Base-by-base conservation (phyloP, 179 eudicot species). In the Pouteria campechiana region DNA sequence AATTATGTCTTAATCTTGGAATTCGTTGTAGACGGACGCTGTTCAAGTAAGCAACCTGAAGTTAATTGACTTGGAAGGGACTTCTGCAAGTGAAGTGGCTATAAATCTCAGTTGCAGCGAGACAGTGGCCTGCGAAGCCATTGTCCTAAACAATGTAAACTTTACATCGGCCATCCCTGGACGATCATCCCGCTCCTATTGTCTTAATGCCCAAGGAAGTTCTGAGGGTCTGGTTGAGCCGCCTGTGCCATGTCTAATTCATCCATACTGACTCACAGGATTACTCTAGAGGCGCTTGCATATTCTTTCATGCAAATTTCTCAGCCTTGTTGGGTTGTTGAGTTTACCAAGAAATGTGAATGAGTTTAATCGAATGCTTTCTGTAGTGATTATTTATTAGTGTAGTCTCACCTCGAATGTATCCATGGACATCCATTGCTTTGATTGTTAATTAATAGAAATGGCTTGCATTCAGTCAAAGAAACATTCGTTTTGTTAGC, bases 221-320 rank as follows among this genome's bases (percentile, higher is more conserved):
- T 31, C 46, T 7, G 7, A 5, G n/a, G 29, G 46, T 29, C n/a
- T n/a, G n/a, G 32, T 36, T 14, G 21, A 43, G 25, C 14, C 33
- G 18, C 59, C 59, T 25, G 3, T 20, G 35, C 38, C 60, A 4
- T 55, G 60, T 55, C 60, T 55, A 14, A 35, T 25, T 3, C 8
- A 30, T n/a, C n/a, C n/a, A n/a, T n/a, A n/a, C n/a, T n/a, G n/a
- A n/a, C n/a, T n/a, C n/a, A n/a, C n/a, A n/a, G n/a, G n/a, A n/a
- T n/a, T n/a, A n/a, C n/a, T n/a, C n/a, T n/a, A n/a, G n/a, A n/a
- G n/a, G n/a, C n/a, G n/a, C n/a, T n/a, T n/a, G n/a, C n/a, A n/a
- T n/a, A n/a, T n/a, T n/a, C n/a, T n/a, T n/a, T n/a, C n/a, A n/a
- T n/a, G n/a, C n/a, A n/a, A n/a, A n/a, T n/a, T n/a, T n/a, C n/a